A percentile compares a stretch with the other conserved stretches of the same genome.
Evolutionary conservation across 495 filamentous ascomycete genomes (phyloP).

Genomic region (Trichoderma orchidacearum): DNA sequence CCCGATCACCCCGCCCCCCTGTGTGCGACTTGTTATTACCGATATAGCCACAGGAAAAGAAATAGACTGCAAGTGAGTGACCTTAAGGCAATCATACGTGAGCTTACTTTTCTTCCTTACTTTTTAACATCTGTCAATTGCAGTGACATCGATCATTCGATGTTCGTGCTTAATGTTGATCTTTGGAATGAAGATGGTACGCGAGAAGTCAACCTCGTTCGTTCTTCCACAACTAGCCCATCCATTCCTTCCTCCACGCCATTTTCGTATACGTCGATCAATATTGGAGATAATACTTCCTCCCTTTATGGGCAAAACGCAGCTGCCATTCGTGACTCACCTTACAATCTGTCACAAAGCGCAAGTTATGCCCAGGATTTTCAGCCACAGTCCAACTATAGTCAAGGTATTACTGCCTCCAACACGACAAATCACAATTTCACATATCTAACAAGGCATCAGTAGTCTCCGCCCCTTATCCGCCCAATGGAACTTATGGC

Average conservation of each 20-base stretch:
- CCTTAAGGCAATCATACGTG: background rate
- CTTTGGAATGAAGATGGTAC: constrained; percentile 74
- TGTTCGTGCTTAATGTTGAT: constrained; percentile 88
- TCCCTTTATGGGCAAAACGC: background rate
- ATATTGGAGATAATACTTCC: constrained; percentile 3
- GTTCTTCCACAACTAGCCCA: constrained; percentile 53
- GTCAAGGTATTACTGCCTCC: background rate
- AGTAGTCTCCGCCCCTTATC: background rate
- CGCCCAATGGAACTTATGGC: constrained; percentile 6
- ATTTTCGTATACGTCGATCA: constrained; percentile 18
- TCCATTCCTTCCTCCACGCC: constrained; percentile 67
- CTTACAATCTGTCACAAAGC: background rate
- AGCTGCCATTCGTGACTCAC: background rate
- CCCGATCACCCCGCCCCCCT: constrained; percentile 92
- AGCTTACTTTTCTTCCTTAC: too few relatives aligned
- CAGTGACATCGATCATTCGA: constrained; percentile 61
- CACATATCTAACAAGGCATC: too few relatives aligned
- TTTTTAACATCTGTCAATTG: background rate
- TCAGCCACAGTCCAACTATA: background rate
- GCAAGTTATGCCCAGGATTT: background rate
- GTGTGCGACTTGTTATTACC: constrained; percentile 69
- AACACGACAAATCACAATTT: background rate
- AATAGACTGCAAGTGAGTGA: constrained; percentile 72
- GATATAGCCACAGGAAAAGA: constrained; percentile 74
- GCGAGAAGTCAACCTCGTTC: constrained; percentile 89